Evolutionary conservation across 805 yeast genomes (phyloP).

Genomic region (Metschnikowia rubicola): DNA sequence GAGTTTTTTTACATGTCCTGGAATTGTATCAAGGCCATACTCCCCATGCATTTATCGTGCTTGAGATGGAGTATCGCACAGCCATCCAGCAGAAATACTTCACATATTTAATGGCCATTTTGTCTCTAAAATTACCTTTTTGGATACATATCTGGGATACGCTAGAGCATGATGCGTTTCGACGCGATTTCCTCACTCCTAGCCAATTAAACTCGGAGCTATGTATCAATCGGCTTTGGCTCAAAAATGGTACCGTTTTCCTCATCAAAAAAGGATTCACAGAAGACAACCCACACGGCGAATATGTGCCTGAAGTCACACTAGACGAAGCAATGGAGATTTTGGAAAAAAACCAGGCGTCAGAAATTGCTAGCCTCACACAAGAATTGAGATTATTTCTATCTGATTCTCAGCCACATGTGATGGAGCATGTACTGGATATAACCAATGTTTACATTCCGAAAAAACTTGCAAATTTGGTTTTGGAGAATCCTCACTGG

Average conservation of each 20-base stretch:
- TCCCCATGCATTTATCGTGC: background rate
- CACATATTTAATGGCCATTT: conserved; percentile 8
- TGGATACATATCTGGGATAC: conserved; percentile 17
- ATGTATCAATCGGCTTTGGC: conserved; percentile 12
- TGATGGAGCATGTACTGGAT: conserved; percentile 10
- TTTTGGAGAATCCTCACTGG: conserved; percentile 6
- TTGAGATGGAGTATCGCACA: conserved; percentile 9
- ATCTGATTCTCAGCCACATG: background rate
- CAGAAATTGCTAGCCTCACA: background rate
- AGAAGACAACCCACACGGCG: conserved; percentile 14
- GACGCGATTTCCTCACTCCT: conserved; percentile 14
- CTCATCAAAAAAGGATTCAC: conserved; percentile 5
- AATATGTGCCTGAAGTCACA: conserved; percentile 8
- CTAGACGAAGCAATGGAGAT: conserved; percentile 6
- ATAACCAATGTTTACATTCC: conserved; percentile 8
- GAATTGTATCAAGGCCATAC: background rate
- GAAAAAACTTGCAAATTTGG: background rate
- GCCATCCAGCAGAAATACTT: conserved; percentile 10
- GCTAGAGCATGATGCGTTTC: conserved; percentile 14
- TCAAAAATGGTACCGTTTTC: conserved; percentile 1
- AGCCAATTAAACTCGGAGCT: conserved; percentile 11
- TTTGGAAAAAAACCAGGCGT: background rate
- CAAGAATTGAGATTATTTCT: background rate
- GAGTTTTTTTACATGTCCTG: conserved; percentile 3
- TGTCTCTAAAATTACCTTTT: background rate